Evolutionary conservation across 1,284 basidiomycete species (phyloP).

Genomic region (Austroboletus niveus): DNA sequence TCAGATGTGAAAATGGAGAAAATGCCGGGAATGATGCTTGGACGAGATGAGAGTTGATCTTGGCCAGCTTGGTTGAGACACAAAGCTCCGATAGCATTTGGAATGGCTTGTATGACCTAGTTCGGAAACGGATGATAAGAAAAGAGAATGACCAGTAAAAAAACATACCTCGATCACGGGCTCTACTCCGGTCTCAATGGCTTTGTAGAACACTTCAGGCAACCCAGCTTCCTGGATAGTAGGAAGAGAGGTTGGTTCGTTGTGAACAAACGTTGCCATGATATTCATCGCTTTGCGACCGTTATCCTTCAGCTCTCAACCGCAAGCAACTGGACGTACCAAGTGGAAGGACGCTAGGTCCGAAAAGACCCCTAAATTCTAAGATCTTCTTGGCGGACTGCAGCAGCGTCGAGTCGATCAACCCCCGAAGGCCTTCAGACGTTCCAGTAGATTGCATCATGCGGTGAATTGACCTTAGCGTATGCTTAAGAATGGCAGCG

Average conservation of each 20-base stretch:
- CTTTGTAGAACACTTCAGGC: slow-evolving; percentile 86
- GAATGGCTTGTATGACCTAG: slow-evolving; percentile 87
- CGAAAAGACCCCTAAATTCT: slow-evolving; percentile 80
- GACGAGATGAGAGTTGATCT: slow-evolving; percentile 74
- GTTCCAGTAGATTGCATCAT: slow-evolving; percentile 97
- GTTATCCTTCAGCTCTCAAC: slow-evolving; percentile 7
- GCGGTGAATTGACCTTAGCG: slow-evolving; percentile 91
- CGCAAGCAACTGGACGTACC: slow-evolving; percentile 41
- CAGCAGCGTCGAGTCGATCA: slow-evolving; percentile 90
- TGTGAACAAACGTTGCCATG: slow-evolving; percentile 98
- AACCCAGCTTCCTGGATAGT: slow-evolving; percentile 92
- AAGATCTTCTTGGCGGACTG: slow-evolving; percentile 89
- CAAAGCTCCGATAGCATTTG: slow-evolving; percentile 95
- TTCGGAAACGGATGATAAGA: slow-evolving; percentile 3
- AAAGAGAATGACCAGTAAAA: background rate
- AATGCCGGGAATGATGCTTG: slow-evolving; percentile 80
- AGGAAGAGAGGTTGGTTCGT: slow-evolving; percentile 92
- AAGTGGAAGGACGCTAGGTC: slow-evolving; percentile 81
- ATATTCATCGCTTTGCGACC: slow-evolving; percentile 80
- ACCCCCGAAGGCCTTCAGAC: slow-evolving; percentile 89
- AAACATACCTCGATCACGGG: slow-evolving; percentile 76
- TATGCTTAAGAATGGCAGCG: slow-evolving; percentile 80
- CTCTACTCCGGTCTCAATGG: slow-evolving; percentile 84
- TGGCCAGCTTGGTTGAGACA: slow-evolving; percentile 93
- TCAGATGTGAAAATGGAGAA: slow-evolving; percentile 88